Conservation (phyloP, 2,329 filamentous ascomycete species). For the Neonectria sp. region DNA sequence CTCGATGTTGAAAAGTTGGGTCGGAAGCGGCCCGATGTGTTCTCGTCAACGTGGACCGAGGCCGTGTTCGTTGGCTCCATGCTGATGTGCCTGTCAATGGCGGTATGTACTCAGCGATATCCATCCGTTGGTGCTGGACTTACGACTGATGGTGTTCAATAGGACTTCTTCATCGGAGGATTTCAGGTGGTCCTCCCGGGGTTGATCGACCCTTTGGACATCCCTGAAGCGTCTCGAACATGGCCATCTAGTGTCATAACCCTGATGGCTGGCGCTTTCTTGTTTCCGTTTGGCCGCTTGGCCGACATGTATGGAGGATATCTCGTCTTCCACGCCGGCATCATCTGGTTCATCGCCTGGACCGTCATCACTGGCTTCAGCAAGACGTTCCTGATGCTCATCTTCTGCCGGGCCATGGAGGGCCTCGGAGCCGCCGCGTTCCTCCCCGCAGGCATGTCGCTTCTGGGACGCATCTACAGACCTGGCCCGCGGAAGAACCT, state of each 20-base stretch:
- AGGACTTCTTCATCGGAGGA: slow-evolving; percentile 82
- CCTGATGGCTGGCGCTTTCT: slow-evolving; percentile 65
- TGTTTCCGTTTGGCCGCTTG: slow-evolving; percentile 73
- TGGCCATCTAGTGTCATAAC: slow-evolving; percentile 77
- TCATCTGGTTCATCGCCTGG: slow-evolving; percentile 75
- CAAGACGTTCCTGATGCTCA: slow-evolving; percentile 74
- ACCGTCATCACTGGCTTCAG: slow-evolving; percentile 77
- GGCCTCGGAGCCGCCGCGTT: slow-evolving; percentile 79
- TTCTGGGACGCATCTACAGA: slow-evolving; percentile 75
- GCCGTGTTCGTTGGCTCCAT: slow-evolving; percentile 72
- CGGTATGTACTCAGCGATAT: slow-evolving; percentile 55
- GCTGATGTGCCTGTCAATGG: slow-evolving; percentile 71
- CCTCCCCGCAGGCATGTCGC: slow-evolving; percentile 77
- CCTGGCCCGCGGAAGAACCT: slow-evolving; percentile 80
- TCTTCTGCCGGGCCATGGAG: slow-evolving; percentile 77
- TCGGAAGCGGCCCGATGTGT: slow-evolving; percentile 69
- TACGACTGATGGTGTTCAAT: slow-evolving; percentile 13
- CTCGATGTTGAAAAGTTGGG: slow-evolving; percentile 69
- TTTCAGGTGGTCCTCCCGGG: slow-evolving; percentile 80
- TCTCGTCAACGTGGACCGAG: slow-evolving; percentile 67
- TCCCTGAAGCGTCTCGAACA: slow-evolving; percentile 72
- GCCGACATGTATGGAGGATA: slow-evolving; percentile 73
- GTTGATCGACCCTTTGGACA: slow-evolving; percentile 72
- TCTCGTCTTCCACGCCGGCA: slow-evolving; percentile 68
- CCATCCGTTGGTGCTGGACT: background rate